Base-by-base conservation (phyloP, 495 filamentous ascomycete species). In the Aeminium ludgeri region DNA sequence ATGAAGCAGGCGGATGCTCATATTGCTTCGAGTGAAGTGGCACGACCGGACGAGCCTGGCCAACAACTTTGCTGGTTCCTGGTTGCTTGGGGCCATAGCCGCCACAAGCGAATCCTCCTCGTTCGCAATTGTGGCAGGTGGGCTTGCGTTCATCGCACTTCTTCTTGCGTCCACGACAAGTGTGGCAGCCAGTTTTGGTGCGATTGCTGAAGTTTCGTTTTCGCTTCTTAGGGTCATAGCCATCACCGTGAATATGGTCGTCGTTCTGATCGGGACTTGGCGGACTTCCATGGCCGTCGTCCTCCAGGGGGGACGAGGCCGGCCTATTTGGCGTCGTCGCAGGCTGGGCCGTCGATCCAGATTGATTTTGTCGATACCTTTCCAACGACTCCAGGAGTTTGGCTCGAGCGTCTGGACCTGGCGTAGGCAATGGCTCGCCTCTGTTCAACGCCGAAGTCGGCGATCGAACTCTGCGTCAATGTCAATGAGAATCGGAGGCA, bases 131-230 rank as follows among this genome's bases (percentile, higher is more conserved):
- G 56, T 78, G 82, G 64, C 89, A 97, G 65, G 86, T 79, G 32
- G 89, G 89, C 60, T 94, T 87, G 46, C 70, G 70, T 63, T 97
- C 89, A 54, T 97, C 89, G 56, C 89, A 97, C 60, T 97, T 97
- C 73, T 97, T 97, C 72, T 97, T 97, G 34, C 89, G 72, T 50
- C 77, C 72, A 40, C 89, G 70, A 58, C 89, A 97, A 20, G 89
- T 97, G 64, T 94, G 80, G 57, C 89, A 97, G 13, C 89, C 89
- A 25, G 89, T 95, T 64, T 96, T 96, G 13, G 89, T 96, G 40
- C 89, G 73, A 58, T 95, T 95, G 59, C 83, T 92, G 55, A 96
- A 97, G 52, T 43, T 40, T 11, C 50, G 37, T 33, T 53, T 53
- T 13, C 50, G 39, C 17, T 42, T 40, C 38, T 53, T 53, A 1